Evolutionary conservation across 371 early-diverging fungal species (phyloP).

Genomic region (Rhizomucor pusillus): DNA sequence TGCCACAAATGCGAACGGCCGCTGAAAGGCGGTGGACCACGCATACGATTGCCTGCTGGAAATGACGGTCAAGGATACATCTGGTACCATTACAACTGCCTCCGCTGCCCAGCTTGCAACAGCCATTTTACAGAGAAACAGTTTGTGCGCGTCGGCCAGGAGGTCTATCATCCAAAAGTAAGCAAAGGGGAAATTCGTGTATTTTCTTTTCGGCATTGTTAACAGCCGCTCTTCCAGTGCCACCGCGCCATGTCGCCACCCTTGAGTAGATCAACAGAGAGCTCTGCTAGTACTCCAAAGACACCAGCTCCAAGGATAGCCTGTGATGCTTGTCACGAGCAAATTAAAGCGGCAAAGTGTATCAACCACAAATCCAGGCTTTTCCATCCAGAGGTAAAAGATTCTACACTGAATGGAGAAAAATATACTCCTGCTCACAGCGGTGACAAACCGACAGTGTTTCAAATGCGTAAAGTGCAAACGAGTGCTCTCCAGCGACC

Average conservation of each 20-base stretch:
- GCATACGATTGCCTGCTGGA: slow-evolving; percentile 21
- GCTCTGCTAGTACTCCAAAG: slow-evolving; percentile 5
- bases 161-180: slow-evolving; percentile 51
- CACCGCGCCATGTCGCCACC: too few relatives aligned
- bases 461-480: slow-evolving; percentile 44
- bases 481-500: slow-evolving; percentile 46
- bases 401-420: background rate
- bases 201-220: background rate
- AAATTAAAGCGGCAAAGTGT: slow-evolving; percentile 46
- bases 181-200: background rate
- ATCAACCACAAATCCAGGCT: slow-evolving; percentile 42
- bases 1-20: slow-evolving; percentile 29
- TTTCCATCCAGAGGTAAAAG: slow-evolving; percentile 49
- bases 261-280: background rate
- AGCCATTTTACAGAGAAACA: slow-evolving; percentile 62
- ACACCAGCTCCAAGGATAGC: background rate
- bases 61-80: slow-evolving; percentile 3
- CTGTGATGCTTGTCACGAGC: slow-evolving; percentile 48
- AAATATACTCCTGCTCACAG: background rate
- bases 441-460: slow-evolving; percentile 9
- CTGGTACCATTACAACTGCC: slow-evolving; percentile 66
- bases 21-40: slow-evolving; percentile 17
- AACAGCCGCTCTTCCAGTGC: too few relatives aligned
- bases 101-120: slow-evolving; percentile 67
- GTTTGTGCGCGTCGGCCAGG: slow-evolving; percentile 42